Evolutionary conservation across 345 rosid species (phyloP).

Genomic region (Excoecaria cochinchinensis): DNA sequence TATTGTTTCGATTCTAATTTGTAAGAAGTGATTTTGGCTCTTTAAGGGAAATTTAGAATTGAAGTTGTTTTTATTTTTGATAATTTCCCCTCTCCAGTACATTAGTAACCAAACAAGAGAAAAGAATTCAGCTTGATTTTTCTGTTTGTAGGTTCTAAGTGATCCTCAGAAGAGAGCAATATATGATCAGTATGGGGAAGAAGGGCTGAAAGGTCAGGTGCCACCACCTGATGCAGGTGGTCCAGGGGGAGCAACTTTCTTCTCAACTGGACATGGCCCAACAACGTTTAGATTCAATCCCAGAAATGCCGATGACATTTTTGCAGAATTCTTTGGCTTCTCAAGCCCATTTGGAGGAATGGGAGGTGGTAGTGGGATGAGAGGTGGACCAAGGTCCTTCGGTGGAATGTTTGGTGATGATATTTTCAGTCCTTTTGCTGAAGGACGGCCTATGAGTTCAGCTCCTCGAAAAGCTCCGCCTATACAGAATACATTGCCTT

Average conservation of each 20-base stretch:
- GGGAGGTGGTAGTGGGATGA: constrained; percentile 42
- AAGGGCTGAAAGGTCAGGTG: constrained; percentile 71
- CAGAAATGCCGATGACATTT: constrained; percentile 69
- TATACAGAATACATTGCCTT: constrained; percentile 55
- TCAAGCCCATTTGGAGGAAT: constrained; percentile 56
- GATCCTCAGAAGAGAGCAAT: constrained; percentile 78
- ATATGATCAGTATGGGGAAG: constrained; percentile 84
- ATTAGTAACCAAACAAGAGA: no score
- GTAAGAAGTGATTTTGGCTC: no score
- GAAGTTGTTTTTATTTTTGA: neutral
- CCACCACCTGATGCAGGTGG: constrained; percentile 72
- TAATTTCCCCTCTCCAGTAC: no score
- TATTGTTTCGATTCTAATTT: neutral
- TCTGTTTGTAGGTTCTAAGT: constrained; percentile 56
- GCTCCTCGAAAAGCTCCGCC: constrained; percentile 55
- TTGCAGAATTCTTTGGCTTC: constrained; percentile 66
- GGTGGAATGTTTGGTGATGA: constrained; percentile 69
- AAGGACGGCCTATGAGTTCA: constrained; percentile 44
- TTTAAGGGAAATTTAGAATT: neutral
- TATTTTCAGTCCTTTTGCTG: constrained; percentile 51
- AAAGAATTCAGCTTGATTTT: neutral
- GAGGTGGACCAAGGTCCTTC: constrained; percentile 47
- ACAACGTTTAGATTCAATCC: constrained; percentile 61
- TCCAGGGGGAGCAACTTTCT: constrained; percentile 64
- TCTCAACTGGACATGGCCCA: constrained; percentile 68